Conservation (phyloP, 2,329 filamentous ascomycete genomes). For the Pseudogymnoascus sp. region DNA sequence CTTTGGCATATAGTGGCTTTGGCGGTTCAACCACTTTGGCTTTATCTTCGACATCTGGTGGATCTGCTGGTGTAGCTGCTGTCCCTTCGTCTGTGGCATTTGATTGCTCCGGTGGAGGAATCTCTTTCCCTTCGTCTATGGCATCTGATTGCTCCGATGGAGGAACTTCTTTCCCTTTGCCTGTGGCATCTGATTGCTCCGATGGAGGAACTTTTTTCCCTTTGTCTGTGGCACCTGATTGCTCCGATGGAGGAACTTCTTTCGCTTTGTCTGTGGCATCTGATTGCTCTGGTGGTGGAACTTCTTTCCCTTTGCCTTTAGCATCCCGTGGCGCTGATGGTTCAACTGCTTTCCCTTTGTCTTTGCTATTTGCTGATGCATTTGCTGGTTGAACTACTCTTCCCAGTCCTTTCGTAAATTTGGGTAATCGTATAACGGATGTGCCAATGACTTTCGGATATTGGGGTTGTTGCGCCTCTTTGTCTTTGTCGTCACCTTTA, state of each 20-base stretch:
- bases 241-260: background rate
- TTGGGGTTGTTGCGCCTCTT: background rate
- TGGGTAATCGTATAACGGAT: background rate
- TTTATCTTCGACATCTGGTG: background rate
- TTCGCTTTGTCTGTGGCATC: background rate
- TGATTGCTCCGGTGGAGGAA: background rate
- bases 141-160: background rate
- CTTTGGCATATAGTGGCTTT: background rate
- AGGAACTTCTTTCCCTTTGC: background rate
- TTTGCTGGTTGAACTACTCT: background rate
- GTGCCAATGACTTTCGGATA: background rate
- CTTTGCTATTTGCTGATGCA: background rate
- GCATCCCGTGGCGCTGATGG: background rate
- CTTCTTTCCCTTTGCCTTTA: background rate
- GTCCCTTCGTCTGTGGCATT: background rate
- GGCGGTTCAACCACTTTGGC: background rate
- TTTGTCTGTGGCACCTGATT: background rate
- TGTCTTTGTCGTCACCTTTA: background rate
- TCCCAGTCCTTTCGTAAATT: background rate
- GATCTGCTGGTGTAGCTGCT: background rate
- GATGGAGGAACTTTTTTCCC: background rate
- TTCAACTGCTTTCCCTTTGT: background rate
- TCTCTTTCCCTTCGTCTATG: background rate
- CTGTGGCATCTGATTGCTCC: background rate
- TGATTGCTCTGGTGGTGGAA: background rate